Percentiles rank a stretch among this genome's conserved stretches.
Conservation (phyloP, 129 eudicot species). For the Sambucus nigra region DNA sequence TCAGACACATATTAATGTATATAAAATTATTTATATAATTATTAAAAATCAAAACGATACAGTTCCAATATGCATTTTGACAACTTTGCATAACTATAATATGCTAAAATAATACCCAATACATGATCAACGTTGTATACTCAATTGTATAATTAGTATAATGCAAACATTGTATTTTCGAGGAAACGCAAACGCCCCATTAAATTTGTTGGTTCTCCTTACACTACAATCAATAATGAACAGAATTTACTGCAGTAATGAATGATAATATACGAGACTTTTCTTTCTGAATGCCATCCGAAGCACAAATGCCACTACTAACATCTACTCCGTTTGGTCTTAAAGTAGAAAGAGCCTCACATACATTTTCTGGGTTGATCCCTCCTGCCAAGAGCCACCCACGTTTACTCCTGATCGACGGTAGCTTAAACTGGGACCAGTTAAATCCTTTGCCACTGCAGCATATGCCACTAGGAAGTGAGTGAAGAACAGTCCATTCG, state of each 20-base stretch:
- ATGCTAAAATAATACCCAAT: too few relatives aligned
- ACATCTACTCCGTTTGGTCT: slow-evolving; percentile 85
- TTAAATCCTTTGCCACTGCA: slow-evolving; percentile 88
- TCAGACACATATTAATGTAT: too few relatives aligned
- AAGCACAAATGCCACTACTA: slow-evolving; percentile 88
- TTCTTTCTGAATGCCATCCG: slow-evolving; percentile 85
- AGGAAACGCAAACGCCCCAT: too few relatives aligned
- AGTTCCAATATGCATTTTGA: too few relatives aligned
- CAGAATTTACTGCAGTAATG: slow-evolving; percentile 60
- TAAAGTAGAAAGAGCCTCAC: slow-evolving; percentile 48
- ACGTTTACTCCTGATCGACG: slow-evolving; percentile 56
- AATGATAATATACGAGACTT: slow-evolving; percentile 51
- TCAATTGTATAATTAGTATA: too few relatives aligned
- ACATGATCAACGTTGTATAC: too few relatives aligned
- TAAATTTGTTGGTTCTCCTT: neutral
- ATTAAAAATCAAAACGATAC: too few relatives aligned
- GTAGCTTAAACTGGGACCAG: slow-evolving; percentile 75
- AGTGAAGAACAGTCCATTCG: neutral
- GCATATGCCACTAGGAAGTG: neutral
- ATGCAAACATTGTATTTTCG: too few relatives aligned
- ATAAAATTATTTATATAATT: too few relatives aligned
- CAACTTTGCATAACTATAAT: too few relatives aligned
- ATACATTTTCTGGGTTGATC: slow-evolving; percentile 63
- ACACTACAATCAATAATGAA: slow-evolving; percentile 25
- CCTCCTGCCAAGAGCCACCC: slow-evolving; percentile 99